These are phyloP conservation scores for Neofusicoccum sp. DNA, from an alignment of 2,329 filamentous ascomycete species.

Conservation along the genomic window DNA sequence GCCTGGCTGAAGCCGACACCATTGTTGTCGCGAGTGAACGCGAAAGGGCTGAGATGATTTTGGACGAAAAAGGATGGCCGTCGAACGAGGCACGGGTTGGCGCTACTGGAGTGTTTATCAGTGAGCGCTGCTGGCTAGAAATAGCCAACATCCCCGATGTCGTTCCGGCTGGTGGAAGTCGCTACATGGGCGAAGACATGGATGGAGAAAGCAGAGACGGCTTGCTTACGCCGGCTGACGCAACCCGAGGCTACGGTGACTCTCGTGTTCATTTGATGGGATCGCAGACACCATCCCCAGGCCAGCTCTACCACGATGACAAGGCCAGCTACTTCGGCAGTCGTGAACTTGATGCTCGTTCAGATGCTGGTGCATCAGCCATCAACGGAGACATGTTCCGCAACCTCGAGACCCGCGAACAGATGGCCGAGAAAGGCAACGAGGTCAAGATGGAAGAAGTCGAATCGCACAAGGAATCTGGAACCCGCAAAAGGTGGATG, in stretches of 20 bases:
- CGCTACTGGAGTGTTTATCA: slow-evolving; percentile 90
- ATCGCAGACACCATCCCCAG: slow-evolving; percentile 47
- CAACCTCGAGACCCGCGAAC: slow-evolving; percentile 87
- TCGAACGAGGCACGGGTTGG: slow-evolving; percentile 87
- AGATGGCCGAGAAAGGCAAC: slow-evolving; percentile 93
- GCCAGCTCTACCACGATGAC: slow-evolving; percentile 68
- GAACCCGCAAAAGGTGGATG: slow-evolving; percentile 87
- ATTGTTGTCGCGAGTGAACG: slow-evolving; percentile 87
- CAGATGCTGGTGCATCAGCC: slow-evolving; percentile 88
- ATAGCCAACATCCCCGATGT: slow-evolving; percentile 71
- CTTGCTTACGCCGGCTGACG: slow-evolving; percentile 56
- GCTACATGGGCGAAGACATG: slow-evolving; percentile 54
- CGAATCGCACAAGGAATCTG: slow-evolving; percentile 74
- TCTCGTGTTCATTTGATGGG: slow-evolving; percentile 57
- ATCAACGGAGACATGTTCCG: slow-evolving; percentile 97
- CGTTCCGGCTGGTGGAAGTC: slow-evolving; percentile 56
- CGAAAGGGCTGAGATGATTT: slow-evolving; percentile 86
- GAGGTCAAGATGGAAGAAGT: slow-evolving; percentile 88
- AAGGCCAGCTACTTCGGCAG: slow-evolving; percentile 82
- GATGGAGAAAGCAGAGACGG: slow-evolving; percentile 59
- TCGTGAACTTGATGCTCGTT: slow-evolving; percentile 77
- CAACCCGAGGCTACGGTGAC: slow-evolving; percentile 55
- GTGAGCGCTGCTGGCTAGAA: slow-evolving; percentile 93
- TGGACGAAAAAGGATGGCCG: slow-evolving; percentile 91
- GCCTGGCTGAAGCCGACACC: slow-evolving; percentile 78